Percentiles rank a stretch among this genome's conserved stretches.
phyloP scores from a whole-genome alignment of 202 grass and related monocot species.

The Saccharum hybrid region DNA sequence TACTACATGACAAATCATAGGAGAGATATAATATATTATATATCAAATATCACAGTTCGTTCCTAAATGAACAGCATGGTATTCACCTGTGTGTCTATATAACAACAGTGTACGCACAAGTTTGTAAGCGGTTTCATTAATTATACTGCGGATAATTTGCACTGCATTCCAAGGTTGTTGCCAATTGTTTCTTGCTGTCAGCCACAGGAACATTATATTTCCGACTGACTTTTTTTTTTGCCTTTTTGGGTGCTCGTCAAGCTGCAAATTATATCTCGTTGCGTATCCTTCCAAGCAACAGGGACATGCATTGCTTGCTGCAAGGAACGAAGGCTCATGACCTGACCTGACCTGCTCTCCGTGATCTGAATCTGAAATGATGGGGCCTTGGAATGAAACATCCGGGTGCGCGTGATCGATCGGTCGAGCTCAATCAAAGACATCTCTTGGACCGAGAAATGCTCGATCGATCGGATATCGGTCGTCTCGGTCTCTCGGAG shows the following conservation, averaged over 20 bases:
- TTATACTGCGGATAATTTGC: too few relatives aligned
- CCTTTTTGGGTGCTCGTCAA: constrained; percentile 32
- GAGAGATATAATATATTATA: too few relatives aligned
- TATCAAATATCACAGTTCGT: too few relatives aligned
- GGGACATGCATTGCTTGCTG: constrained; percentile 1
- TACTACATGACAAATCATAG: too few relatives aligned
- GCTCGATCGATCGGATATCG: not conserved
- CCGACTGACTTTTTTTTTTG: too few relatives aligned
- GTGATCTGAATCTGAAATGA: not conserved
- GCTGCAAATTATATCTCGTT: constrained; percentile 41
- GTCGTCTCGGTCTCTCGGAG: not conserved
- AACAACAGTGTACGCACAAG: not conserved
- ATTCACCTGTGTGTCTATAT: constrained; percentile 18
- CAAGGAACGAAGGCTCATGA: constrained; percentile 28
- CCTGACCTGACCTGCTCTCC: too few relatives aligned
- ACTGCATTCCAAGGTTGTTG: too few relatives aligned
- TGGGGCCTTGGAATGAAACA: not conserved
- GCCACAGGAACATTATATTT: not conserved
- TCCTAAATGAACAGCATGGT: not conserved
- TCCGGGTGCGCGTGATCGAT: not conserved
- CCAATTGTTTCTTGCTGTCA: not conserved
- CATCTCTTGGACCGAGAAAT: constrained; percentile 21
- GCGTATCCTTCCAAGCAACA: constrained; percentile 28
- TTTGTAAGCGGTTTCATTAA: constrained; percentile 15
- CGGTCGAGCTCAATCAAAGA: not conserved